Evolutionary conservation across 495 filamentous ascomycete species (phyloP).

Genomic region (Letharia lupina): DNA sequence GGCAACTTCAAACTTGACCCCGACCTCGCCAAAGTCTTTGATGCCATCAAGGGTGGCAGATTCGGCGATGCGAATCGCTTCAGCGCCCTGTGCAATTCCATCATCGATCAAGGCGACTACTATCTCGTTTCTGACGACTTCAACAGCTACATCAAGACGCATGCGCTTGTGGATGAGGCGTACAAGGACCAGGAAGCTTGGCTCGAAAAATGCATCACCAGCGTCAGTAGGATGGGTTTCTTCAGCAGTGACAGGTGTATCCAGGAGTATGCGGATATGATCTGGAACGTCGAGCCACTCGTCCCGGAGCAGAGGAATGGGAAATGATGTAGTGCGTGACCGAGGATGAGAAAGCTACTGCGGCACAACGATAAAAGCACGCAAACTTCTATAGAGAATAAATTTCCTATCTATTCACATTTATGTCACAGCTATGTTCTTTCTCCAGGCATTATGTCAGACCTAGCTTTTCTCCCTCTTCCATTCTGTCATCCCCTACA

Average conservation of each 20-base stretch:
- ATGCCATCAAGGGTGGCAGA: constrained; percentile 60
- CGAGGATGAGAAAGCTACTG: not conserved
- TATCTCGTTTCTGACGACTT: constrained; percentile 98
- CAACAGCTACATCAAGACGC: constrained; percentile 83
- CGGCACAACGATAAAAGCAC: not conserved
- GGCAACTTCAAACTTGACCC: constrained; percentile 68
- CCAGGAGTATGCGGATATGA: constrained; percentile 81
- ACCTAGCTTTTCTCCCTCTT: not conserved
- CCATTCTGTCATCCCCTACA: not conserved
- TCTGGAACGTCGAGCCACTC: constrained; percentile 91
- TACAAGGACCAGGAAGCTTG: constrained; percentile 88
- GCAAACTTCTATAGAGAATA: not conserved
- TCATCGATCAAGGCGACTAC: constrained; percentile 90
- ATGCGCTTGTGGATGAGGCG: constrained; percentile 78
- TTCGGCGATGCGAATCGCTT: constrained; percentile 76
- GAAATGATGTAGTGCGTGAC: not conserved
- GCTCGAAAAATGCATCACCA: constrained; percentile 79
- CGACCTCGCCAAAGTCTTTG: constrained; percentile 70
- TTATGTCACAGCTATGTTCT: not conserved
- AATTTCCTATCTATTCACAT: not conserved
- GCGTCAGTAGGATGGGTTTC: constrained; percentile 90
- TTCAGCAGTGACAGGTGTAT: constrained; percentile 96
- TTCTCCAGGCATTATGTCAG: not conserved
- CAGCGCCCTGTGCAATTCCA: constrained; percentile 67
- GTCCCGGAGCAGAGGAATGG: constrained; percentile 26